phyloP scores from a whole-genome alignment of 164 flowering plant species.

The Buxus sempervirens region DNA sequence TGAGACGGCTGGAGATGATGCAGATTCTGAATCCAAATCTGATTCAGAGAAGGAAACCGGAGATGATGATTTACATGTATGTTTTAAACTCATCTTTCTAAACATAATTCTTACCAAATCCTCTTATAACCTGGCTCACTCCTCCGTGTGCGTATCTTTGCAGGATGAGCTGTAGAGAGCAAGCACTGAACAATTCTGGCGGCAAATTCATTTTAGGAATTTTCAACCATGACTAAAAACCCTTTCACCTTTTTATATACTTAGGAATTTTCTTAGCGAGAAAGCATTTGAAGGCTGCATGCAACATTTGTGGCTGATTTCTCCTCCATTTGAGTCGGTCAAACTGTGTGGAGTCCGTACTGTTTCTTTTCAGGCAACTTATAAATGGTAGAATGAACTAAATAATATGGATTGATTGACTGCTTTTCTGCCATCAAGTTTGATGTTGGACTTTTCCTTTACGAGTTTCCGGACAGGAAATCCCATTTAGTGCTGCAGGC shows the following conservation, averaged over 20 bases:
- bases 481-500: too few relatives aligned
- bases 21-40: too few relatives aligned
- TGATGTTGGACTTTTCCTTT: too few relatives aligned
- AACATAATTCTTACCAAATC: too few relatives aligned
- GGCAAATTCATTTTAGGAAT: not conserved
- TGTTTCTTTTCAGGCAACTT: not conserved
- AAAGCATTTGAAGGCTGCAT: not conserved
- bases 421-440: too few relatives aligned
- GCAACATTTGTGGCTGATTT: not conserved
- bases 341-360: too few relatives aligned
- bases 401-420: too few relatives aligned
- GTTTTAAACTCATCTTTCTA: constrained; percentile 12
- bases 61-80: constrained; percentile 45
- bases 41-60: too few relatives aligned
- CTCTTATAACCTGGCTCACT: too few relatives aligned
- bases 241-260: not conserved
- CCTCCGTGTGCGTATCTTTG: constrained; percentile 10
- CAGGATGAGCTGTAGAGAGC: constrained; percentile 64
- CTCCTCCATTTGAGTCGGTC: not conserved
- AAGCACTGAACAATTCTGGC: not conserved
- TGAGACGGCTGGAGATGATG: constrained; percentile 23
- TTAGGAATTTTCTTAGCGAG: too few relatives aligned
- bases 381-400: not conserved
- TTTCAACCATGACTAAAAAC: not conserved
- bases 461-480: too few relatives aligned